Evolutionary conservation across 768 basidiomycete genomes (phyloP).

Genomic region (Russula abietina): DNA sequence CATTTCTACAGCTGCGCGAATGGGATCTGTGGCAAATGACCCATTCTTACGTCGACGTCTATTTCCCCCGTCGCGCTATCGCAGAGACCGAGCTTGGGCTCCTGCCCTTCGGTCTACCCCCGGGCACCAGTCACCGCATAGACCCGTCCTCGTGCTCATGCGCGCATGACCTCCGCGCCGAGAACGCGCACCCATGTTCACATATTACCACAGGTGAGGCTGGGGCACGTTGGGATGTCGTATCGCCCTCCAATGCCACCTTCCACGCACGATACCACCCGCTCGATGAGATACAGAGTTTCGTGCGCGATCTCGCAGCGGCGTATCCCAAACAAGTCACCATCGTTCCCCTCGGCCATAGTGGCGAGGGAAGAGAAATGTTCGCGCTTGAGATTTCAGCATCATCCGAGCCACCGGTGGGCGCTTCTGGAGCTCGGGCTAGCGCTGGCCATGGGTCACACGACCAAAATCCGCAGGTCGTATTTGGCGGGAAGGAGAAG

Average conservation of each 20-base stretch:
- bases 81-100: constrained; percentile 25
- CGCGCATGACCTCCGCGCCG: constrained; percentile 24
- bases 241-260: constrained; percentile 30
- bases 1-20: constrained; percentile 34
- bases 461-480: constrained; percentile 15
- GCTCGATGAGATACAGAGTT: constrained; percentile 45
- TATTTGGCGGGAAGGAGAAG: constrained; percentile 17
- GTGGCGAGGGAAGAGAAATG: constrained; percentile 55
- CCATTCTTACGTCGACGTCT: constrained; percentile 45
- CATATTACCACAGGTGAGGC: neutral
- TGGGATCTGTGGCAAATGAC: constrained; percentile 51
- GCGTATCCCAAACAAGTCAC: constrained; percentile 43
- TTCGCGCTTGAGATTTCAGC: constrained; percentile 45
- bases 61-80: constrained; percentile 31
- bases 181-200: neutral
- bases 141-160: constrained; percentile 32
- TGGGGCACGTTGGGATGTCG: constrained; percentile 25
- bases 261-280: constrained; percentile 51
- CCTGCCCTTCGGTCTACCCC: constrained; percentile 18
- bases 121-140: constrained; percentile 16
- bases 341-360: constrained; percentile 49
- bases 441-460: constrained; percentile 1
- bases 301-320: constrained; percentile 44
- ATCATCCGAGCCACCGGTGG: neutral
- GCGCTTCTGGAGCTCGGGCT: constrained; percentile 2